A percentile compares a stretch with the other conserved stretches of the same genome.
These are phyloP conservation scores for Coemansia sp. DNA, from an alignment of 192 early-diverging fungal genomes.

Conservation along the genomic window DNA sequence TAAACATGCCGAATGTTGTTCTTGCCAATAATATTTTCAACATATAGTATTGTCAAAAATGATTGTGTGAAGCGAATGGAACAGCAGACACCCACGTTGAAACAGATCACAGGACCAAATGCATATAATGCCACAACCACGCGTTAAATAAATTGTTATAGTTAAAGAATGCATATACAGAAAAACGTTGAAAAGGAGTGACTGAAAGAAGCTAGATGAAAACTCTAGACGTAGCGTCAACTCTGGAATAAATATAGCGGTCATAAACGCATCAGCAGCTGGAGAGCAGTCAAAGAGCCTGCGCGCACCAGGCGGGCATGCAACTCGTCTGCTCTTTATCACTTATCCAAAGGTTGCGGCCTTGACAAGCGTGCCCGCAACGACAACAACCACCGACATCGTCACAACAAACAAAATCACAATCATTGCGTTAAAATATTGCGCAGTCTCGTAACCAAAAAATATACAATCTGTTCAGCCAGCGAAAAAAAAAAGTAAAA, in stretches of 20 bases:
- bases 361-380: conserved; percentile 41
- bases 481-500: conserved; percentile 1
- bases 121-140: neutral
- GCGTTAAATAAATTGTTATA: neutral
- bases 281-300: neutral
- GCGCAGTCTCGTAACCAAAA: neutral
- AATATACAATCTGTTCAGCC: neutral
- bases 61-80: neutral
- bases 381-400: conserved; percentile 38
- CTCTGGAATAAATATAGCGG: neutral
- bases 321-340: too few relatives aligned
- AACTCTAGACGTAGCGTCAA: neutral
- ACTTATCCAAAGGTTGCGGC: conserved; percentile 26
- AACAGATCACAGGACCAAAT: neutral
- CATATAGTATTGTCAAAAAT: too few relatives aligned
- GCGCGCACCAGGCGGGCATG: conserved; percentile 2
- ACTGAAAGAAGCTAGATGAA: neutral
- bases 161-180: conserved; percentile 2
- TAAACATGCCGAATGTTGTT: too few relatives aligned
- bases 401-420: conserved; percentile 42
- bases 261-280: neutral
- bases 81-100: neutral
- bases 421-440: conserved; percentile 22
- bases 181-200: neutral
- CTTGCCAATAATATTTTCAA: too few relatives aligned